Evolutionary conservation across 1,139 yeast species (phyloP).

Genomic region (Casaregolazyma lundiana): DNA sequence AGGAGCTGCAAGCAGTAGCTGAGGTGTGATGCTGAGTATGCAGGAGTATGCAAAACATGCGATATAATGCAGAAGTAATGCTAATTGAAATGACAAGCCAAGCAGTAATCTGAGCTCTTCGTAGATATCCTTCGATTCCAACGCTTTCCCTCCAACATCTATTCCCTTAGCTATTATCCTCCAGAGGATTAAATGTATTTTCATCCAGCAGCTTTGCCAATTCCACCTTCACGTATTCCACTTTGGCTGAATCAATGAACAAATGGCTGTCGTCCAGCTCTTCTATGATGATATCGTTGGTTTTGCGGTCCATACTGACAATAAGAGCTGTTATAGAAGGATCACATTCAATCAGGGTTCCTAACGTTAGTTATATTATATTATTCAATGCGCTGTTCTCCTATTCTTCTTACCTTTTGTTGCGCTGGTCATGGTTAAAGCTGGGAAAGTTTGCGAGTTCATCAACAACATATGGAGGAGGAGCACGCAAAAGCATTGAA

Average conservation of each 20-base stretch:
- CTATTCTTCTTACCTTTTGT: slow-evolving; percentile 21
- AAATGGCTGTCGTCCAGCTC: slow-evolving; percentile 91
- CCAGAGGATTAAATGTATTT: slow-evolving; percentile 70
- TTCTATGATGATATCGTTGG: slow-evolving; percentile 70
- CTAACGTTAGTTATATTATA: slow-evolving; percentile 11
- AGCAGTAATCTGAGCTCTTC: too few relatives aligned
- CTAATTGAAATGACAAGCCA: too few relatives aligned
- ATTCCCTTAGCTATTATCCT: background rate
- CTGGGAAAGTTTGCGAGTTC: background rate
- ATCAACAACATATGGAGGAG: too few relatives aligned
- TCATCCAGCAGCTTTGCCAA: slow-evolving; percentile 69
- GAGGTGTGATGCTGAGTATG: too few relatives aligned
- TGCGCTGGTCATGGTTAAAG: slow-evolving; percentile 28
- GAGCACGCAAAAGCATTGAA: background rate
- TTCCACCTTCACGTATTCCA: slow-evolving; percentile 70
- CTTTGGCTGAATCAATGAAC: slow-evolving; percentile 70
- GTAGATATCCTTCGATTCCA: too few relatives aligned
- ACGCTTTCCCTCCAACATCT: background rate
- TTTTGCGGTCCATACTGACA: slow-evolving; percentile 67
- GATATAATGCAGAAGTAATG: too few relatives aligned
- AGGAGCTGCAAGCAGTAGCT: too few relatives aligned
- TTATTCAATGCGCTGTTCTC: background rate
- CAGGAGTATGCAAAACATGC: too few relatives aligned
- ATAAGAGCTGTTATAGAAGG: slow-evolving; percentile 89
- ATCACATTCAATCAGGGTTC: slow-evolving; percentile 45